Conservation (phyloP, 139 green algal genomes). For the Ettlia oleoabundans region DNA sequence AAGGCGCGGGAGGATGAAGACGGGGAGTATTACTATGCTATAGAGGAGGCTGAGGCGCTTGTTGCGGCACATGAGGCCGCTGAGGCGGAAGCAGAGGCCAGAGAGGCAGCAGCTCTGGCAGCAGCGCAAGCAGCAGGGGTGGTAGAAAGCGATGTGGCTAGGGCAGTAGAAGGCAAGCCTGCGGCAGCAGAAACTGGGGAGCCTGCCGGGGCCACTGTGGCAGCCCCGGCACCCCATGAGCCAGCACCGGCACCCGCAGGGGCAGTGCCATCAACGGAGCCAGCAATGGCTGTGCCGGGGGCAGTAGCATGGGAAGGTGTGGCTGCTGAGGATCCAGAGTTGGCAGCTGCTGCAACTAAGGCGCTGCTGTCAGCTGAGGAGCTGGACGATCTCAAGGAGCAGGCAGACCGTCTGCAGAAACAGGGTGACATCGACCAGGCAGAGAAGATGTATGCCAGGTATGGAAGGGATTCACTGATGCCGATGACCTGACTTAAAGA, state of each 20-base stretch:
- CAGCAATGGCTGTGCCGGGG: not conserved
- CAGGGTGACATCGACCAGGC: not conserved
- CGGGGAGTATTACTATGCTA: too few relatives aligned
- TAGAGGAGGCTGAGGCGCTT: not conserved
- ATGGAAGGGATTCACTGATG: too few relatives aligned
- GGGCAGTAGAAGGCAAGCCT: too few relatives aligned
- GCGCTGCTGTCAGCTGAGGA: conserved; percentile 12
- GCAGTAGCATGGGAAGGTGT: not conserved
- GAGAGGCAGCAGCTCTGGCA: too few relatives aligned
- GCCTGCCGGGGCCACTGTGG: too few relatives aligned
- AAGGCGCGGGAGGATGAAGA: too few relatives aligned
- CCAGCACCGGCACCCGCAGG: too few relatives aligned
- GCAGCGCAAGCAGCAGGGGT: too few relatives aligned
- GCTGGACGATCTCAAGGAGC: conserved; percentile 10
- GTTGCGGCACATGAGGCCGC: not conserved
- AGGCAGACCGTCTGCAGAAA: conserved; percentile 9
- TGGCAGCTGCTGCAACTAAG: not conserved
- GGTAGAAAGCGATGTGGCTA: too few relatives aligned
- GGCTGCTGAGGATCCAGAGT: not conserved
- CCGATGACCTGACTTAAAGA: too few relatives aligned
- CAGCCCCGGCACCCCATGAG: too few relatives aligned
- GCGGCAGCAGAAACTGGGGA: too few relatives aligned
- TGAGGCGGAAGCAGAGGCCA: not conserved
- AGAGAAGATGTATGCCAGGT: conserved; percentile 16
- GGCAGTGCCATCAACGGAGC: not conserved